Evolutionary conservation across 768 basidiomycete species (phyloP), one percentile per base, ranked within the genome.

Genomic region (Psilocybe sp.): DNA sequence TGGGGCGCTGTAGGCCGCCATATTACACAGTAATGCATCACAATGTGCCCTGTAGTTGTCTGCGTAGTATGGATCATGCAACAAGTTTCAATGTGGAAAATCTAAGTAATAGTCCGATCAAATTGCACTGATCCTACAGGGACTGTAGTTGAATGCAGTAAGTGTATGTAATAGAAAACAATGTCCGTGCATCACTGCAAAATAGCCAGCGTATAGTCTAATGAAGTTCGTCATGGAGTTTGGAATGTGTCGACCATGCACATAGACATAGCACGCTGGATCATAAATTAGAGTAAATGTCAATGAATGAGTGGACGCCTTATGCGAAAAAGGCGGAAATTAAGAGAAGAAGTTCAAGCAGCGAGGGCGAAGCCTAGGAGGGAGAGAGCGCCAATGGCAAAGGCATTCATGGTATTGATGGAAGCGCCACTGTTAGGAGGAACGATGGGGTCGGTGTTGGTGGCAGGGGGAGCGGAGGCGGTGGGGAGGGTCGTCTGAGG

Each of bases 1-100:
- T 76, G 67, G 62, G 73, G 66, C 15, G 73, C 66, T 20, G 59
- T 69, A 32, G 56, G 58, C n/a, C 52, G 54, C 7, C 53, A 54
- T 28, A 28, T 28, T 28, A 7, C 3, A 28, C 23, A 28, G 7
- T 28, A 28, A 28, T 7, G 23, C 23, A 7, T 7, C 23, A 28
- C 3, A 3, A 28, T 28, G 23, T 28, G 23, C 23, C 7, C 23
- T 28, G 23, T 28, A 28, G 7, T 4, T 4, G 4, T 7, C 23
- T 28, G 23, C 23, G 7, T 28, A 28, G 23, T 28, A 28, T 28
- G 23, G 7, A 28, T 28, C 23, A 28, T 28, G 23, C 23, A 28
- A 28, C 23, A 28, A 28, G 23, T 28, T 3, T 28, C 4, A 28
- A 28, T 28, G 23, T 4, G 3, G 23, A 28, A 28, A 4, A 28